Percentiles rank a stretch among this genome's conserved stretches.
Evolutionary conservation across 768 basidiomycete species (phyloP).

Genomic region (Pleurotus eryngii): DNA sequence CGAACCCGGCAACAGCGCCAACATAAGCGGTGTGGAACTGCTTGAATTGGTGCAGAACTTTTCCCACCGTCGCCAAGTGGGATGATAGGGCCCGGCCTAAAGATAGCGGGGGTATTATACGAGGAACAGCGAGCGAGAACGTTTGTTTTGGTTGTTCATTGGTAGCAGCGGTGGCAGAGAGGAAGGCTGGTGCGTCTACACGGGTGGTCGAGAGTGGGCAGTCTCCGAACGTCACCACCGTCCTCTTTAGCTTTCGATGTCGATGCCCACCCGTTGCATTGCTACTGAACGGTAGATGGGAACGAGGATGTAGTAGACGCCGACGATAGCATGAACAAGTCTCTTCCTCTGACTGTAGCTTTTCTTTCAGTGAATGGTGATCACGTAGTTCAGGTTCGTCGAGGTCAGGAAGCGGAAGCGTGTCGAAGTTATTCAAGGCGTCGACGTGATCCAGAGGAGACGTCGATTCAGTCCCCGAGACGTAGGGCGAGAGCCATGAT

Average conservation of each 20-base stretch:
- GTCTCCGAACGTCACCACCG: neutral
- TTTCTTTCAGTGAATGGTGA: too few relatives aligned
- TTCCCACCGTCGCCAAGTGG: neutral
- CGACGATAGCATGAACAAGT: too few relatives aligned
- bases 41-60: neutral
- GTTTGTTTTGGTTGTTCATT: too few relatives aligned
- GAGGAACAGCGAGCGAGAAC: too few relatives aligned
- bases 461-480: too few relatives aligned
- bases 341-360: too few relatives aligned
- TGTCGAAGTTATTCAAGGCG: too few relatives aligned
- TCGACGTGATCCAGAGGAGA: neutral
- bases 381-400: too few relatives aligned
- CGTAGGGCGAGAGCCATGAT: neutral
- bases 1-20: neutral
- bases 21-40: slow-evolving; percentile 1
- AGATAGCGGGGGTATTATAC: too few relatives aligned
- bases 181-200: neutral
- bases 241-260: neutral
- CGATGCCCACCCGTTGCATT: neutral
- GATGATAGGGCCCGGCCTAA: neutral
- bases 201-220: neutral
- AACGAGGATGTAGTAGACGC: too few relatives aligned
- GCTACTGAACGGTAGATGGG: too few relatives aligned
- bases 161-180: neutral
- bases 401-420: neutral